Evolutionary conservation across 331 rosid species (phyloP), one percentile per base, ranked within the genome.

Genomic region (Pyracantha coccinea): DNA sequence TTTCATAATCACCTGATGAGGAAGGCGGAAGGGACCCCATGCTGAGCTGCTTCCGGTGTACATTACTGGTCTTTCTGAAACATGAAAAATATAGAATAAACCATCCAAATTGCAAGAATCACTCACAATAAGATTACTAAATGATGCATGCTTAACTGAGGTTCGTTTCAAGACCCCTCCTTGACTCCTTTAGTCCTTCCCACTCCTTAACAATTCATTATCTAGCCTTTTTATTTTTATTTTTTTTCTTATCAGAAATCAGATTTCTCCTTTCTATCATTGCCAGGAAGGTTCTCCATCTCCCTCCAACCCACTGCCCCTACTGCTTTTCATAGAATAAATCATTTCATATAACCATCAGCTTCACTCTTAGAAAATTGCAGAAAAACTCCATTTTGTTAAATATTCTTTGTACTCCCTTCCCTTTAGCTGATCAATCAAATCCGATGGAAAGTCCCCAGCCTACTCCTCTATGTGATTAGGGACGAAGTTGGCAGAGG

Each of bases 11-110:
- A 83, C 94, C 91, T 89, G 96, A 61, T 89, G 92, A 81, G 97
- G 97, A 68, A 77, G 85, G 70, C 80, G 88, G 78, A 84, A 59
- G 20, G 45, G 84, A 78, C 70, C 78, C 92, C 95, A 86, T 5
- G 84, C 92, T 20, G 91, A 74, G 19, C 54, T 77, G 38, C 85
- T 87, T 71, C 90, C 90, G 3, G 89, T 75, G 82, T 74, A 69
- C 87, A 89, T 78, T 58, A 87, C 85, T 25, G 97, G 94, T 80
- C 80, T 89, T 62, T 87, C 97, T 91, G 92, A 83, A 79, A 80
- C 28, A 68, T 23, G 38, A 27, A 74, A 79, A 76, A 45, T 8
- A 47, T 15, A 57, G 33, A 50, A 25, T 27, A 25, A 44, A 74
- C 23, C 55, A 33, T 50, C 54, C 19, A 17, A 57, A 33, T 55